Conservation (phyloP, 495 filamentous ascomycete species). For the Aspergillus conjunctus region DNA sequence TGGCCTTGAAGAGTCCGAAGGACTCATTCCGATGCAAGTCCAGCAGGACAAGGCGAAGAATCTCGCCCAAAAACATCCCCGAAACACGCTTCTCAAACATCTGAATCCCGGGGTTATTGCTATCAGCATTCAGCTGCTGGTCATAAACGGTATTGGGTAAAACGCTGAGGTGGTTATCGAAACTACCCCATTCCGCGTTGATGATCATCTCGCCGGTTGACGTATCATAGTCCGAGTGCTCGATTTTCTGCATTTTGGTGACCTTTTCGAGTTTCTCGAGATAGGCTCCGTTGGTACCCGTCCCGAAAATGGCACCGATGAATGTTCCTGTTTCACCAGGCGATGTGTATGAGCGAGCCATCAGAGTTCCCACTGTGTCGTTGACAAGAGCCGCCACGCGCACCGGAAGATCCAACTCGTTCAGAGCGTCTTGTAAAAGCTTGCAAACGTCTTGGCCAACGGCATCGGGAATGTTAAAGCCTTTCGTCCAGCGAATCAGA, state of each 20-base stretch:
- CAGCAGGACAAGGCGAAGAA: slow-evolving; percentile 76
- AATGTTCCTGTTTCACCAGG: slow-evolving; percentile 85
- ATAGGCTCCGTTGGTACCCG: slow-evolving; percentile 93
- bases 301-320: slow-evolving; percentile 88
- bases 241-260: slow-evolving; percentile 48
- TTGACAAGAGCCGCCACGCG: slow-evolving; percentile 94
- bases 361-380: slow-evolving; percentile 94
- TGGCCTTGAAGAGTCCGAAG: slow-evolving; percentile 68
- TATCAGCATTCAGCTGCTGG: slow-evolving; percentile 70
- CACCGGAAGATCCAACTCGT: slow-evolving; percentile 82
- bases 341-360: slow-evolving; percentile 94
- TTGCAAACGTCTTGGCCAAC: slow-evolving; percentile 93
- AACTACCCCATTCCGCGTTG: slow-evolving; percentile 98
- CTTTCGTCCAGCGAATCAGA: slow-evolving; percentile 96
- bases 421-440: slow-evolving; percentile 87
- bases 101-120: slow-evolving; percentile 91
- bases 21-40: slow-evolving; percentile 62
- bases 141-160: slow-evolving; percentile 88
- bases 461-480: slow-evolving; percentile 91
- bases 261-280: slow-evolving; percentile 59
- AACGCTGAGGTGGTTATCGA: slow-evolving; percentile 88
- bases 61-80: slow-evolving; percentile 98
- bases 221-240: slow-evolving; percentile 67
- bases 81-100: slow-evolving; percentile 99
- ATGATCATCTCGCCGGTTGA: slow-evolving; percentile 93